phyloP scores from a whole-genome alignment of 2,329 filamentous ascomycete species.

The Paecilomyces sp. region DNA sequence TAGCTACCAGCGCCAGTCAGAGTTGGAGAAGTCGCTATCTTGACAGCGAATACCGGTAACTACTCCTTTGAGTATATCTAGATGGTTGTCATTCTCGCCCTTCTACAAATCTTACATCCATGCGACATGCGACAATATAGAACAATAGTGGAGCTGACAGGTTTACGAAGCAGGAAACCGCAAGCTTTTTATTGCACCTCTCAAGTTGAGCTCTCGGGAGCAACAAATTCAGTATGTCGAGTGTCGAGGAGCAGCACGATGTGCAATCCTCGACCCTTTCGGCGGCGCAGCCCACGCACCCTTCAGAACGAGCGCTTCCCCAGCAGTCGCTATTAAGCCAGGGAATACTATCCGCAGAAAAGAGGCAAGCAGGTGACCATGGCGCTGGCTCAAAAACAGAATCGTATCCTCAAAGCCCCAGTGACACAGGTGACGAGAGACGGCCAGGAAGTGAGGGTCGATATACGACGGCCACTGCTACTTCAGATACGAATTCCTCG shows the following conservation, averaged over 20 bases:
- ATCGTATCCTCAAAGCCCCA: not conserved
- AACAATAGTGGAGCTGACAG: not conserved
- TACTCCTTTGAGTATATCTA: not conserved
- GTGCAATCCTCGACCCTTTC: not conserved
- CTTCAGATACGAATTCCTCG: not conserved
- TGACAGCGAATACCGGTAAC: not conserved
- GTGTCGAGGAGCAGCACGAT: not conserved
- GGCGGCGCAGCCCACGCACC: not conserved
- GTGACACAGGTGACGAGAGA: not conserved
- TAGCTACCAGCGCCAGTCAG: not conserved
- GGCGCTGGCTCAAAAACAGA: not conserved
- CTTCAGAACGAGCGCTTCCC: not conserved
- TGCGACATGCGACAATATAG: not conserved
- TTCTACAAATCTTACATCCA: not conserved
- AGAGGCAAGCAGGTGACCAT: not conserved
- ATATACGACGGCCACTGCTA: not conserved
- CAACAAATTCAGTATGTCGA: not conserved
- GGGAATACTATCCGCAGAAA: not conserved
- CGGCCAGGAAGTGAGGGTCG: not conserved
- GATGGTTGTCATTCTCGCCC: not conserved
- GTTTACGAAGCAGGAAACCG: not conserved
- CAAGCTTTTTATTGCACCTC: not conserved
- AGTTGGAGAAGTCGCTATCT: not conserved
- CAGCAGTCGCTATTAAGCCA: not conserved
- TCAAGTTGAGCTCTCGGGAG: not conserved